Conservation (phyloP, 2,329 filamentous ascomycete genomes). For the Dothidotthia symphoricarpi region DNA sequence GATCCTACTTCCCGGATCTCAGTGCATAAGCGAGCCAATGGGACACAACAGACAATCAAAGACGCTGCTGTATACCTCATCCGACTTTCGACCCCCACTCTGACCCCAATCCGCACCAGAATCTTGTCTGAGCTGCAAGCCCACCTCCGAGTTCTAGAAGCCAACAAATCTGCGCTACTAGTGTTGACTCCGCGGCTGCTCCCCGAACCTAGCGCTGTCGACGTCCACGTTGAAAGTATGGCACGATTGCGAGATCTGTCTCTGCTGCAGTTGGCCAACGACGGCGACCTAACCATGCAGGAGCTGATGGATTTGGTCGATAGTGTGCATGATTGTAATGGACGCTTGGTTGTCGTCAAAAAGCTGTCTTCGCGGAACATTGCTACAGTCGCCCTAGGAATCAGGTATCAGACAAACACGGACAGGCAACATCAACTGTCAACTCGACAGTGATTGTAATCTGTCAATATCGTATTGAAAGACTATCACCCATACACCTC, state of each 20-base stretch:
- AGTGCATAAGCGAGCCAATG: slow-evolving; percentile 9
- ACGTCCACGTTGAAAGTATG: slow-evolving; percentile 1
- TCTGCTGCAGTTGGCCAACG: slow-evolving; percentile 31
- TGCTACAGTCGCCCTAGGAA: too few species aligned
- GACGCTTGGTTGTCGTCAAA: not conserved
- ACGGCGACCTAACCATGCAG: slow-evolving; percentile 22
- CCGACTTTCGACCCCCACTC: slow-evolving; percentile 18
- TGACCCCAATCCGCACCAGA: slow-evolving; percentile 4
- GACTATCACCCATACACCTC: too few species aligned
- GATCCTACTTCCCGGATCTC: not conserved
- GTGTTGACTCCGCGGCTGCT: slow-evolving; percentile 28
- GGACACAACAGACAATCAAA: slow-evolving; percentile 21
- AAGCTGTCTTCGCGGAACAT: too few species aligned
- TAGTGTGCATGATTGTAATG: slow-evolving; percentile 16
- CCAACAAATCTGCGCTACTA: slow-evolving; percentile 21
- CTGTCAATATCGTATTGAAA: too few species aligned
- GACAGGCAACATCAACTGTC: too few species aligned
- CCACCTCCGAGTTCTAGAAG: slow-evolving; percentile 33
- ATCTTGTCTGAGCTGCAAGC: slow-evolving; percentile 29
- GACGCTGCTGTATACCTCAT: slow-evolving; percentile 39
- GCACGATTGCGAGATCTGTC: slow-evolving; percentile 28
- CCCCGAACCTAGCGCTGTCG: slow-evolving; percentile 4
- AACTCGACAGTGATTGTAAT: too few species aligned
- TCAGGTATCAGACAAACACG: too few species aligned
- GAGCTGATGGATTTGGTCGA: slow-evolving; percentile 31